A percentile compares a stretch with the other conserved stretches of the same genome.
Conservation (phyloP, 306 rosid species). For the Fragaria ananassa region DNA sequence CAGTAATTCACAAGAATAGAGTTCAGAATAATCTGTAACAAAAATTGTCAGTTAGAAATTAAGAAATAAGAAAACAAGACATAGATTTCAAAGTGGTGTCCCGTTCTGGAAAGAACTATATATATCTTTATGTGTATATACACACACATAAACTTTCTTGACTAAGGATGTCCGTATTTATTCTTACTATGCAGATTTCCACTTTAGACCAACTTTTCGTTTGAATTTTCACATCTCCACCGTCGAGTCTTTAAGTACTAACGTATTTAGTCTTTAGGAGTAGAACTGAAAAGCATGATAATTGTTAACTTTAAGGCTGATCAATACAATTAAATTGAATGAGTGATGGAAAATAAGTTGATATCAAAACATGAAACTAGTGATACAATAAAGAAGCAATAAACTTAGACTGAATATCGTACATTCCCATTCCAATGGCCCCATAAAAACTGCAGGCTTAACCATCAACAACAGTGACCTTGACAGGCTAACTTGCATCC, state of each 20-base stretch:
- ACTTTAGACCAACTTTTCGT: no score
- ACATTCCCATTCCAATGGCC: conserved; percentile 90
- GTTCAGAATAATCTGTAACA: conserved; percentile 57
- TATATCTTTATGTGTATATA: no score
- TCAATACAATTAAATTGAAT: not conserved
- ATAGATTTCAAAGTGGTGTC: conserved; percentile 21
- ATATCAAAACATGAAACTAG: conserved; percentile 17
- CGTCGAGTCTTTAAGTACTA: not conserved
- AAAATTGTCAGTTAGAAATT: conserved; percentile 26
- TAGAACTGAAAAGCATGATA: not conserved
- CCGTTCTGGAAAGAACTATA: no score
- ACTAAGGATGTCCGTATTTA: no score
- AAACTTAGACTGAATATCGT: conserved; percentile 29
- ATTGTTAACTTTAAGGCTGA: not conserved
- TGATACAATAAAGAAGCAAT: not conserved
- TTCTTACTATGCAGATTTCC: no score
- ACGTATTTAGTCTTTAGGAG: no score
- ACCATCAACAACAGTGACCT: conserved; percentile 75
- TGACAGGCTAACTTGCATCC: conserved; percentile 93
- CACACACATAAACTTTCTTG: no score
- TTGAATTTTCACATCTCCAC: conserved; percentile 25
- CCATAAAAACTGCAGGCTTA: conserved; percentile 74
- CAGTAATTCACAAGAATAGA: conserved; percentile 59
- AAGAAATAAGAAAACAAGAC: conserved; percentile 1
- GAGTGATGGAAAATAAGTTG: not conserved